Evolutionary conservation across 2,329 filamentous ascomycete genomes (phyloP), one percentile per base, ranked within the genome.

Genomic region (Phialophora chinensis): DNA sequence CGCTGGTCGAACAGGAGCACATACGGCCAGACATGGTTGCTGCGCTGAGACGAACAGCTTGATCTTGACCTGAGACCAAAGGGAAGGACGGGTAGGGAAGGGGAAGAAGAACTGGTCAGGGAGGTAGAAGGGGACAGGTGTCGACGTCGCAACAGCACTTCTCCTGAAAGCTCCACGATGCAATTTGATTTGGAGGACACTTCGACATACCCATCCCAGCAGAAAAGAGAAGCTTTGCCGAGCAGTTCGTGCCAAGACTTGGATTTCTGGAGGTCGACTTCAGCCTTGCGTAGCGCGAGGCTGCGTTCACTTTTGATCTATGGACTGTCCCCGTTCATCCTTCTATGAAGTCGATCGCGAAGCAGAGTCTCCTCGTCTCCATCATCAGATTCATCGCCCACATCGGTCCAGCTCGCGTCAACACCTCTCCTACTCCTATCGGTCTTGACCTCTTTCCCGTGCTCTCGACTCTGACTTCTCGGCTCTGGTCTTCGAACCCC

Each of bases 21-120:
- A 61, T 57, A 70, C 68, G 68, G 60, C 68, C 68, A 58, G 65
- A 67, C 68, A 70, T 70, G 63, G 65, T 68, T 65, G 63, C 65
- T 60, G 60, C 53, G 52, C 20, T 17, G 27, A 23, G 29, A 66
- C 12, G 47, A 42, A 66, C 59, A 66, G 54, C 53, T 62, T 61
- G 6, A 44, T 49, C 27, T 42, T 56, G 52, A 25, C 55, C 55
- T 38, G 35, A n/a, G 12, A 14, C 25, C n/a, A 56, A 62, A 56
- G 60, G 35, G 8, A 55, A 47, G 53, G 14, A 54, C 23, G 52
- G n/a, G 31, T 14, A 25, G 38, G 35, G 60, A 23, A 54, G 31
- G 44, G 33, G 53, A 62, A 42, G 23, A 62, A 38, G 14, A 33
- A 31, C 4, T 29, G 10, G 23, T 27, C 17, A 31, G 29, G 59